Evolutionary conservation across 1,284 basidiomycete species (phyloP), one percentile per base, ranked within the genome.

Genomic region (Naganishia sp.): DNA sequence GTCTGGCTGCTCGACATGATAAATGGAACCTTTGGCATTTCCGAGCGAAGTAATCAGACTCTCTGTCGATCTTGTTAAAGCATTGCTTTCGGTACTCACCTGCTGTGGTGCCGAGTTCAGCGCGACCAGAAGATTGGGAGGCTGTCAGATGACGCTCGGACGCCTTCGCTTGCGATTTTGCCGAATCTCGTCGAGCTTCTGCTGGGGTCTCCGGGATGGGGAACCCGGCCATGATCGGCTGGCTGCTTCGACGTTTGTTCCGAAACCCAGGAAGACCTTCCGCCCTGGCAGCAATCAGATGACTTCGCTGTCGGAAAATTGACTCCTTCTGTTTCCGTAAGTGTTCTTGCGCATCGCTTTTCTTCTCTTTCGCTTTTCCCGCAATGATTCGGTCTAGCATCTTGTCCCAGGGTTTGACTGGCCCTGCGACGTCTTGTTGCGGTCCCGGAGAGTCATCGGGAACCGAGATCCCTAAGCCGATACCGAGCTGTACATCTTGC

Each of bases 281-380:
- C 23, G 18, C 23, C n/a, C 7, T 48, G 13, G 23, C 45, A 23
- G 18, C 45, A 23, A 48, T 23, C 18, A 48, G 45, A 9, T 48
- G 45, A 9, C 3, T 23, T n/a, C 45, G 45, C 18, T 39, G 3
- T 3, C 39, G 33, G 31, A 21, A 23, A 23, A 61, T 7, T 5
- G 33, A n/a, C 10, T 50, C 57, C 44, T 50, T 61, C 57, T 61
- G 33, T 15, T 16, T 52, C n/a, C 36, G 48, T 48, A 61, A 16
- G 21, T 49, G 33, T 7, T 50, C 48, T 18, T 39, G 36, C 1
- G 48, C 57, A 18, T 61, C 48, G 13, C 15, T 43, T 25, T 52
- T 61, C 15, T 52, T 61, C 48, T 61, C 57, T 50, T 52, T 61
- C 7, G n/a, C 33, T 39, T 61, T 61, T 16, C 46, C n/a, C 15